phyloP scores from a whole-genome alignment of 2,329 filamentous ascomycete species.

The Anthostomella pinea region DNA sequence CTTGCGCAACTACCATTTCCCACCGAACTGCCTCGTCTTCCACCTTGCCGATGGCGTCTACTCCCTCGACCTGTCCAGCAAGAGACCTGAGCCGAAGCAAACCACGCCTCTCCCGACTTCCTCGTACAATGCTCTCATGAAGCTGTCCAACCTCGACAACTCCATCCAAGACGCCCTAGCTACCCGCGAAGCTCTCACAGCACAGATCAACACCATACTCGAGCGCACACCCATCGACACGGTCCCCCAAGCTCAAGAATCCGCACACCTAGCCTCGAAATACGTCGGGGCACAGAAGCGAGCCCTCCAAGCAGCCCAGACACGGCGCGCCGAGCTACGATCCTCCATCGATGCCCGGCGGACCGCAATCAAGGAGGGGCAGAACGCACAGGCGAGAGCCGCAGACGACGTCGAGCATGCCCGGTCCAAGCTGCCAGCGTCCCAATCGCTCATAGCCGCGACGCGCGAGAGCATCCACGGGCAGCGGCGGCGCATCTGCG shows the following conservation, averaged over 20 bases:
- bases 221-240: slow-evolving; percentile 39
- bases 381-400: slow-evolving; percentile 55
- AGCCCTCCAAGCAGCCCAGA: slow-evolving; percentile 58
- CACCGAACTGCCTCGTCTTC: slow-evolving; percentile 79
- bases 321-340: slow-evolving; percentile 64
- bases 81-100: slow-evolving; percentile 49
- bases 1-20: slow-evolving; percentile 68
- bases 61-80: slow-evolving; percentile 65
- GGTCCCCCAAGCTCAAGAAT: slow-evolving; percentile 49
- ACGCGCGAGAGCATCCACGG: slow-evolving; percentile 68
- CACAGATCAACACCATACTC: slow-evolving; percentile 69
- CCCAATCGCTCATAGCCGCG: slow-evolving; percentile 51
- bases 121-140: slow-evolving; percentile 85
- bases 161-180: slow-evolving; percentile 87
- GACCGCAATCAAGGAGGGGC: slow-evolving; percentile 65
- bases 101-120: slow-evolving; percentile 59
- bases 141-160: slow-evolving; percentile 81
- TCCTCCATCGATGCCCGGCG: slow-evolving; percentile 64
- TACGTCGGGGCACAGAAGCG: slow-evolving; percentile 64
- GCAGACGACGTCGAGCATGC: slow-evolving; percentile 61
- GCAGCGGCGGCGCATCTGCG: slow-evolving; percentile 85
- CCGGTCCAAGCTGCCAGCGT: slow-evolving; percentile 55
- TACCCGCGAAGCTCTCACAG: slow-evolving; percentile 69
- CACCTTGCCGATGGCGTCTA: slow-evolving; percentile 86
- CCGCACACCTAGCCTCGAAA: slow-evolving; percentile 44